Base-by-base conservation (phyloP, 2,329 filamentous ascomycete genomes). In the Trichothecium sympodiale region DNA sequence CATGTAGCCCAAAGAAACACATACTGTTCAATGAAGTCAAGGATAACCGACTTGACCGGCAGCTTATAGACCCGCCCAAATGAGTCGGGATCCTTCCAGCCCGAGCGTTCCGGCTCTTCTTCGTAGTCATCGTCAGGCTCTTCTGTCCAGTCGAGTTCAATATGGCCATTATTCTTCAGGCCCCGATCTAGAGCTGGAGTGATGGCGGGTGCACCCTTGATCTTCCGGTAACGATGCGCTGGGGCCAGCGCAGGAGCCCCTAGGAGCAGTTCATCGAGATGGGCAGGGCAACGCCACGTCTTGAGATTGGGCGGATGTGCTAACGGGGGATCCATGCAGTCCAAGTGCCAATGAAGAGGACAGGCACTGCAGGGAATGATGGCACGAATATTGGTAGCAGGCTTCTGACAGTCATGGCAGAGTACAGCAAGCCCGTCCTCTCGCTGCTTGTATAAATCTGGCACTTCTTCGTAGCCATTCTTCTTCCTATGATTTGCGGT, bases 311-410 rank as follows among this genome's bases (percentile, higher is more conserved):
- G 88, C 28, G 86, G 83, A 37, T 83, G 77, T 25, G 87, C 77
- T 51, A 88, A 62, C 25, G 89, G 88, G 18, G 86, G 84, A 52
- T 93, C 80, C 13, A 94, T 65, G 59, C 91, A 98, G 57, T 96
- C 89, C 35, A 94, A 67, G 61, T 98, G 91, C 83, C 88, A 98
- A 51, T 80, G 72, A 25, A 85, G 70, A 10, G 74, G 68, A 59
- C 89, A 98, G 49, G 72, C 75, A 56, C 87, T 87, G 63, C 89
- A 98, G 31, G 82, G 77, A 46, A 95, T 81, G 48, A 96, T 87
- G 45, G 80, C 74, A 17, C 82, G 76, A 27, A 54, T 47, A 43
- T 63, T 58, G 15, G 72, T 64, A 31, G 80, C 74, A 18, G 80
- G 71, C 48, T 70, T 69, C 44, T 82, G 72, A 60, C 89, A 96